Evolutionary conservation across 2,329 filamentous ascomycete species (phyloP).

Genomic region (Alternaria metachromatica): DNA sequence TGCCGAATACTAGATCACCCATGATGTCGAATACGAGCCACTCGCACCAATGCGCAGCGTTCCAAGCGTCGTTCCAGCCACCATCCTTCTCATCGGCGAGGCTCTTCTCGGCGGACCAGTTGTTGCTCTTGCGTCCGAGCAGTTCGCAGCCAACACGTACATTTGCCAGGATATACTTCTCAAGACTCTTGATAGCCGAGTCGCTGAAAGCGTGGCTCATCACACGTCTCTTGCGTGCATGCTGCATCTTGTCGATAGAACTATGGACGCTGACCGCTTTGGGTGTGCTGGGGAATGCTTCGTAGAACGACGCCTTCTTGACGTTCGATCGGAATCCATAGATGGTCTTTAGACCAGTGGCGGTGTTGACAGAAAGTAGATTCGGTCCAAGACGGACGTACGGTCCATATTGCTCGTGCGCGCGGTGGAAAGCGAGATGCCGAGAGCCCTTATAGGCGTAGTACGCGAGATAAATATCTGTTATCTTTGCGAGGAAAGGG

Average conservation of each 20-base stretch:
- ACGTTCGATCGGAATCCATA: constrained; percentile 58
- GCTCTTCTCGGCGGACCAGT: constrained; percentile 10
- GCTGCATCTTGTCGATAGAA: constrained; percentile 54
- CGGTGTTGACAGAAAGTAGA: constrained; percentile 77
- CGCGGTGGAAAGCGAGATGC: constrained; percentile 73
- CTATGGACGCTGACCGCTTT: constrained; percentile 53
- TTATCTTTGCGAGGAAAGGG: constrained; percentile 48
- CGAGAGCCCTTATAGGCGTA: constrained; percentile 77
- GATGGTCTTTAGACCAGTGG: constrained; percentile 58
- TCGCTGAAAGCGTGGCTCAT: constrained; percentile 57
- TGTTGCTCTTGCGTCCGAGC: constrained; percentile 34
- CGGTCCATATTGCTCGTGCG: constrained; percentile 74
- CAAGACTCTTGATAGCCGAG: constrained; percentile 53
- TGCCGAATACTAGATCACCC: constrained; percentile 56
- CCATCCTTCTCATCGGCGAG: constrained; percentile 23
- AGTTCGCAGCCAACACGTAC: constrained; percentile 50
- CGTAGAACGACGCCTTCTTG: constrained; percentile 58
- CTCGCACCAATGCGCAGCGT: constrained; percentile 55
- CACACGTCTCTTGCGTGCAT: constrained; percentile 56
- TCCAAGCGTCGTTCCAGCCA: constrained; percentile 52
- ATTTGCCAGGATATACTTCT: constrained; percentile 54
- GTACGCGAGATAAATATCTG: constrained; percentile 58
- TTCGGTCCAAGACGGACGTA: constrained; percentile 81
- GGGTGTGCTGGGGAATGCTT: constrained; percentile 54
- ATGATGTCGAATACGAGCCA: constrained; percentile 61